Conservation (phyloP, 116 monocot genomes). For the Zostera marina region DNA sequence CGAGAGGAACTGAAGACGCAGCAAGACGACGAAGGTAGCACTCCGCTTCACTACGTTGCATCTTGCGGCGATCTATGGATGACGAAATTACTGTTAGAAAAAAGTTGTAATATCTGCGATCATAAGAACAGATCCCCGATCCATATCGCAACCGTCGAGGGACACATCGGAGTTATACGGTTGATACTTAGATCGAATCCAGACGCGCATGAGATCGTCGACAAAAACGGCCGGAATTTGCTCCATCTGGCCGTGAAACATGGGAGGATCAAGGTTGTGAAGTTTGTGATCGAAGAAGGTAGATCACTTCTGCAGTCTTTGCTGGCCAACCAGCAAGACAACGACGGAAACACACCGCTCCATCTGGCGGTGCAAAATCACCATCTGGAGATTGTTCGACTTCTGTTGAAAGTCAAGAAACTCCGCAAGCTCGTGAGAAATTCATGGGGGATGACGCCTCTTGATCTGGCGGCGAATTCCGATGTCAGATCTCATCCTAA, state of each 20-base stretch:
- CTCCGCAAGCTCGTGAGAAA: neutral
- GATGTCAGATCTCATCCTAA: no score
- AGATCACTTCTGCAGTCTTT: conserved; percentile 2
- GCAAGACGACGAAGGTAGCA: conserved; percentile 10
- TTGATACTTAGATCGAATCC: no score
- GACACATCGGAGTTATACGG: conserved; percentile 6
- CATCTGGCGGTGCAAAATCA: neutral
- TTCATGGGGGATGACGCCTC: neutral
- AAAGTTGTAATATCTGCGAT: conserved; percentile 15
- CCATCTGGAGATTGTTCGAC: neutral
- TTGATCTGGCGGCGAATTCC: no score
- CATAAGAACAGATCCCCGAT: conserved; percentile 15
- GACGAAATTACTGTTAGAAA: no score
- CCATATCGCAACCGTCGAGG: conserved; percentile 25
- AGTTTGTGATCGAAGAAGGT: neutral
- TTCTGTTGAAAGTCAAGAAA: neutral
- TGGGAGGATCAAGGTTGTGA: no score
- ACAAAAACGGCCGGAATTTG: conserved; percentile 11
- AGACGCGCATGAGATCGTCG: conserved; percentile 14
- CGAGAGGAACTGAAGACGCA: neutral
- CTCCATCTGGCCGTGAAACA: conserved; percentile 19
- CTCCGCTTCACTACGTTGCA: conserved; percentile 36
- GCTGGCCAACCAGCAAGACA: conserved; percentile 11
- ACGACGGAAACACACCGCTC: conserved; percentile 17
- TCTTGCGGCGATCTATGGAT: conserved; percentile 15